Conservation (phyloP, 495 filamentous ascomycete species). For the Usnea hakonensis region DNA sequence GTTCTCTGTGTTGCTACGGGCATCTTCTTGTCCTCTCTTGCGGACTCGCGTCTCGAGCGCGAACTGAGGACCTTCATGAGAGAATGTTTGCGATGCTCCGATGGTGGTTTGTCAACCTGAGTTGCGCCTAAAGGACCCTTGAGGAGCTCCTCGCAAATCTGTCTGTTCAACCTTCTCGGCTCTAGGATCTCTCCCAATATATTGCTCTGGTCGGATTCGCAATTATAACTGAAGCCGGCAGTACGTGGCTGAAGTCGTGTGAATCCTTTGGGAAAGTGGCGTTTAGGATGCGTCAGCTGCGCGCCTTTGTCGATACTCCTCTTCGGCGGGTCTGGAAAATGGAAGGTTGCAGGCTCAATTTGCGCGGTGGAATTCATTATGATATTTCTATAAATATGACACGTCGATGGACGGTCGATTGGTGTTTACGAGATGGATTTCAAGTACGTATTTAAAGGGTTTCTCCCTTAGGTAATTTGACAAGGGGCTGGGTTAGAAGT, state of each 20-base stretch:
- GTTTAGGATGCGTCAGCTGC: not conserved
- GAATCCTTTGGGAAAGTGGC: not conserved
- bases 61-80: conserved; percentile 4
- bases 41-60: not conserved
- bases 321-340: not conserved
- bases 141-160: not conserved
- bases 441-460: not conserved
- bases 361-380: not conserved
- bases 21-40: not conserved
- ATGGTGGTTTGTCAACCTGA: not conserved
- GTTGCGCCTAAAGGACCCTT: not conserved
- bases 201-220: not conserved
- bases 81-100: conserved; percentile 1
- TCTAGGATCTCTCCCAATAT: not conserved
- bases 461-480: not conserved
- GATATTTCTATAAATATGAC: not conserved
- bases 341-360: not conserved
- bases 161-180: not conserved
- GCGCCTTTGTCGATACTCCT: not conserved
- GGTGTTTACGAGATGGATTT: not conserved
- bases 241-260: not conserved
- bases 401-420: not conserved
- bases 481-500: not conserved
- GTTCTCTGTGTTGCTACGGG: conserved; percentile 6
- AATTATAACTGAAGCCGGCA: not conserved